These are phyloP conservation scores for Pythium rhizo-oryzae DNA, from an alignment of 352 stramenopile species.

Conservation along the genomic window DNA sequence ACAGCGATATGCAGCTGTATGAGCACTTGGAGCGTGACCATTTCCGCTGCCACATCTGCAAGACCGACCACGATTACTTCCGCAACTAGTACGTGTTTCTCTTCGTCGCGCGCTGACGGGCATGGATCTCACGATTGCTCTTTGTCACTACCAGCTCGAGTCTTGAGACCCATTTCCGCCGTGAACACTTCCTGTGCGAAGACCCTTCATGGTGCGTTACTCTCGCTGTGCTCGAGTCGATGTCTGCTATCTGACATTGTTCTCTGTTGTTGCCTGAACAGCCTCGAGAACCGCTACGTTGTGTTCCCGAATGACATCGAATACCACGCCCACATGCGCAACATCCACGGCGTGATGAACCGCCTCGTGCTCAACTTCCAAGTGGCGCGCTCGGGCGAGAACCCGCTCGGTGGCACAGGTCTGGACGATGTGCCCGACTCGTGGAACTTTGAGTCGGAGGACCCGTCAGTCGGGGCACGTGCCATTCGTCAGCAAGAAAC, in stretches of 20 bases:
- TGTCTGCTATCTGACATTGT: not conserved
- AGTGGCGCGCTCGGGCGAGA: constrained; percentile 57
- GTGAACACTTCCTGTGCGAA: constrained; percentile 87
- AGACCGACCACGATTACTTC: constrained; percentile 87
- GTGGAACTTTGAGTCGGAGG: constrained; percentile 55
- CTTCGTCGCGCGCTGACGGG: not conserved
- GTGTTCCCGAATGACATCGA: constrained; percentile 89
- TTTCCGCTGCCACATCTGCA: constrained; percentile 92
- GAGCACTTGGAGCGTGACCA: constrained; percentile 89
- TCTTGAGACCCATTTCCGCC: constrained; percentile 83
- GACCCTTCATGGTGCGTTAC: constrained; percentile 66
- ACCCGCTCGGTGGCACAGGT: constrained; percentile 46
- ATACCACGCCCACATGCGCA: constrained; percentile 85
- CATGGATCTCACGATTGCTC: not conserved
- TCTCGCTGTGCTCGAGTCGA: not conserved
- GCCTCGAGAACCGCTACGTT: constrained; percentile 83
- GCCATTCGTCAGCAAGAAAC: constrained; percentile 39
- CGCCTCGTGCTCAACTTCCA: constrained; percentile 78
- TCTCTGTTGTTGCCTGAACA: constrained; percentile 14
- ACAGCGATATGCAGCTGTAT: constrained; percentile 85
- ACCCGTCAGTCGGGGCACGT: constrained; percentile 32
- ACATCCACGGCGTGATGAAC: constrained; percentile 72
- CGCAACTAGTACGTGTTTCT: constrained; percentile 79
- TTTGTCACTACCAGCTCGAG: constrained; percentile 50
- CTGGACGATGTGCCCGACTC: constrained; percentile 50